A percentile compares a stretch with the other conserved stretches of the same genome.
These are phyloP conservation scores for Termitomyces sp. DNA, from an alignment of 768 basidiomycete species.

Conservation along the genomic window DNA sequence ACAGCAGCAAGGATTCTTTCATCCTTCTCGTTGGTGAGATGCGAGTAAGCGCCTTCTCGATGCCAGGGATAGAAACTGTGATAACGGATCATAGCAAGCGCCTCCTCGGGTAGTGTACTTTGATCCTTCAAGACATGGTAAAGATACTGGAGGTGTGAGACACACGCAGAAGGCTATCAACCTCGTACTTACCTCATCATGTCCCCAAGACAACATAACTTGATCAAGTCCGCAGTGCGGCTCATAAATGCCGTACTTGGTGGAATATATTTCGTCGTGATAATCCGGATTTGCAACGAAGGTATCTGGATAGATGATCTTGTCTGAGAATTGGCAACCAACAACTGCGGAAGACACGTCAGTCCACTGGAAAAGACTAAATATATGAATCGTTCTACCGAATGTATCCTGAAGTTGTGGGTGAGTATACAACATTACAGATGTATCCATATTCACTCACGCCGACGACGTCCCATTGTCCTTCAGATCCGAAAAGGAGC, in stretches of 20 bases:
- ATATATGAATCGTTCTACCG: conserved; percentile 21
- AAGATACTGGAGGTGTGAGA: conserved; percentile 54
- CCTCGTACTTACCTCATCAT: conserved; percentile 70
- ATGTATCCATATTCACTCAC: conserved; percentile 28
- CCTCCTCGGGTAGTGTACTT: conserved; percentile 75
- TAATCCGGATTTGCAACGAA: conserved; percentile 73
- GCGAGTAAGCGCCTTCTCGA: conserved; percentile 78
- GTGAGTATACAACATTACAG: conserved; percentile 4
- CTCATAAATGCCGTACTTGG: conserved; percentile 72
- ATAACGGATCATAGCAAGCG: conserved; percentile 88
- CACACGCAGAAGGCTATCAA: background rate
- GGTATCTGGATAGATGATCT: conserved; percentile 77
- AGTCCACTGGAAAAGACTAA: background rate
- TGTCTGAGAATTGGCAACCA: conserved; percentile 83
- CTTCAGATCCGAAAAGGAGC: conserved; percentile 78
- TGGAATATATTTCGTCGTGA: conserved; percentile 60
- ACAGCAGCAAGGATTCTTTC: conserved; percentile 64
- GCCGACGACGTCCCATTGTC: conserved; percentile 95
- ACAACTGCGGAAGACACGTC: conserved; percentile 43
- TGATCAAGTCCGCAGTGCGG: conserved; percentile 81
- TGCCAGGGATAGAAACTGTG: conserved; percentile 98
- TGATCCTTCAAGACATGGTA: conserved; percentile 84
- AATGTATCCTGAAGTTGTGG: conserved; percentile 35
- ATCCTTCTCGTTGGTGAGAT: conserved; percentile 77
- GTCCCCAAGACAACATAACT: conserved; percentile 88